Conservation (phyloP, 352 stramenopile genomes). For the Blastocystis sp. region DNA sequence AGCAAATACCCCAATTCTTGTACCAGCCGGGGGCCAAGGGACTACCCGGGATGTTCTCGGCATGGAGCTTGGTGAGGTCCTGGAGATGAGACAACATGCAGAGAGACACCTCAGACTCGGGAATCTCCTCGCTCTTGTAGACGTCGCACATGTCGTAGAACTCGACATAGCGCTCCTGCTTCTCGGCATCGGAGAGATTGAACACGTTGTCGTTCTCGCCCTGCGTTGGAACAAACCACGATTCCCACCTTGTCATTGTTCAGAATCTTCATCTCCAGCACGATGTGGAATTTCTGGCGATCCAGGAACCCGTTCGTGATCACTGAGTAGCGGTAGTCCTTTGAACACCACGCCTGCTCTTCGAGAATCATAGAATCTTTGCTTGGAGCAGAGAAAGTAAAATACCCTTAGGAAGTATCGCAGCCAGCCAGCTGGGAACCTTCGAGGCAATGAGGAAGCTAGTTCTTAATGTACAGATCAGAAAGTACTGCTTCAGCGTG, state of each 20-base stretch:
- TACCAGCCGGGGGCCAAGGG: conserved; percentile 22
- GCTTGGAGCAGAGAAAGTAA: neutral
- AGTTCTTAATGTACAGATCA: neutral
- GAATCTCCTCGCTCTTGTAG: conserved; percentile 53
- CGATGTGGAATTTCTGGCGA: conserved; percentile 49
- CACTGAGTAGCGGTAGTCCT: conserved; percentile 13
- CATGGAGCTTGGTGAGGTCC: neutral
- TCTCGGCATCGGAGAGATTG: conserved; percentile 5
- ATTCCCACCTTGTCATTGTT: neutral
- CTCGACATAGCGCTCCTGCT: conserved; percentile 36
- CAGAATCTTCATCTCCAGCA: conserved; percentile 46
- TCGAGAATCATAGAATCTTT: conserved; percentile 42
- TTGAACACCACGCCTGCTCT: conserved; percentile 48
- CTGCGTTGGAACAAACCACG: neutral
- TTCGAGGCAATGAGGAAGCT: conserved; percentile 47
- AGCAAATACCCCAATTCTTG: neutral
- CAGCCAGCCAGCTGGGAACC: neutral
- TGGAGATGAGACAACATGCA: neutral
- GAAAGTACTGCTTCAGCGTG: conserved; percentile 31
- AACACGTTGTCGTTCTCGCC: conserved; percentile 55
- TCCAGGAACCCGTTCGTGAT: conserved; percentile 26
- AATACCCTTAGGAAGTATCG: conserved; percentile 4
- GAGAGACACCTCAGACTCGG: neutral
- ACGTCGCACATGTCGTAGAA: conserved; percentile 58
- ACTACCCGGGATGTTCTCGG: neutral